Conservation (phyloP, 1,139 yeast species). For the Kodamaea sp. region DNA sequence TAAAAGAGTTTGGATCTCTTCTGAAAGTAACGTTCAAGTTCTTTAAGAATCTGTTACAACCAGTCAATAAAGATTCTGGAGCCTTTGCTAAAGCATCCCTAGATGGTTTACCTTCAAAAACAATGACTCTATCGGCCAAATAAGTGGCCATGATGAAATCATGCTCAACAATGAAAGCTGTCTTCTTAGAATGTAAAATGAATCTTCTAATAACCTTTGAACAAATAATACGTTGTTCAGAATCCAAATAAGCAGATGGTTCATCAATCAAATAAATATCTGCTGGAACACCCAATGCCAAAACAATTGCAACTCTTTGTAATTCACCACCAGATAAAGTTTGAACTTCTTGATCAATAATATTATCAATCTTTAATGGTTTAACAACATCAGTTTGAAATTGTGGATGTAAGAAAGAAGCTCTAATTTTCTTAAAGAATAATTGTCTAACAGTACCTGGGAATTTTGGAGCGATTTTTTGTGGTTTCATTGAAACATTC, state of each 20-base stretch:
- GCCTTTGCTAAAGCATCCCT: slow-evolving; percentile 74
- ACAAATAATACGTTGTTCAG: slow-evolving; percentile 99
- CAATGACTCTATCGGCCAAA: slow-evolving; percentile 97
- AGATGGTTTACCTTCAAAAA: slow-evolving; percentile 93
- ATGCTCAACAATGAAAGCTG: slow-evolving; percentile 98
- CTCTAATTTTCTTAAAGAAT: slow-evolving; percentile 93
- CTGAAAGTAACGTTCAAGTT: slow-evolving; percentile 96
- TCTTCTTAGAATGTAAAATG: slow-evolving; percentile 92
- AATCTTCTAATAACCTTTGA: slow-evolving; percentile 97
- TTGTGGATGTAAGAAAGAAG: slow-evolving; percentile 91
- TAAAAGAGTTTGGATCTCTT: slow-evolving; percentile 96
- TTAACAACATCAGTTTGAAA: slow-evolving; percentile 97
- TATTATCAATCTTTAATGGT: slow-evolving; percentile 89
- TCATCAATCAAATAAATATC: slow-evolving; percentile 96
- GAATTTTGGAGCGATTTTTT: slow-evolving; percentile 97
- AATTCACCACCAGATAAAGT: slow-evolving; percentile 98
- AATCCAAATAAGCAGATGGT: slow-evolving; percentile 97
- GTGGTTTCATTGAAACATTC: slow-evolving; percentile 96
- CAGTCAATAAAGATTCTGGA: slow-evolving; percentile 91
- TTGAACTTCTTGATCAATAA: slow-evolving; percentile 96
- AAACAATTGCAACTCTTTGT: slow-evolving; percentile 97
- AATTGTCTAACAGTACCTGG: slow-evolving; percentile 97
- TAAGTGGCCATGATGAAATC: slow-evolving; percentile 99
- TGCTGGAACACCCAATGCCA: slow-evolving; percentile 91
- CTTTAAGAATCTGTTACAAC: slow-evolving; percentile 95